phyloP scores from a whole-genome alignment of 192 early-diverging fungal genomes.

The Backusella westeae region DNA sequence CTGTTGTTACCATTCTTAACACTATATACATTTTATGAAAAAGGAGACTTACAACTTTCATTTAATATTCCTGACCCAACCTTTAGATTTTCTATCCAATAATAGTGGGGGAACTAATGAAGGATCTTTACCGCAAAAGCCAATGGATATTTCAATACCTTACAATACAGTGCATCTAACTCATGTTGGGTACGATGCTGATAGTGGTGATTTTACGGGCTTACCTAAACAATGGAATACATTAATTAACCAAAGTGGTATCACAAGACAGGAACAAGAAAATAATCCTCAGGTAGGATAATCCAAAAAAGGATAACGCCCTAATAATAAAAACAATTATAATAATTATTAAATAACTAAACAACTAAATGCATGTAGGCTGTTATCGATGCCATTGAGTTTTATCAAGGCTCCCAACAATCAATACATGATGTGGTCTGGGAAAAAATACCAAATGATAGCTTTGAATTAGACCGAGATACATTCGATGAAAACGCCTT shows the following conservation, averaged over 20 bases:
- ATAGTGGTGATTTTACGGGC: slow-evolving; percentile 92
- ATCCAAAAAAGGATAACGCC: background rate
- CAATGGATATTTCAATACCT: slow-evolving; percentile 82
- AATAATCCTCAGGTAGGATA: slow-evolving; percentile 72
- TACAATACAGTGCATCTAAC: slow-evolving; percentile 96
- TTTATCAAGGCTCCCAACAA: slow-evolving; percentile 62
- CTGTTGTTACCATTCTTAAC: background rate
- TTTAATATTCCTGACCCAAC: background rate
- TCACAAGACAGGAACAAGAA: slow-evolving; percentile 89
- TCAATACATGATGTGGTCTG: slow-evolving; percentile 21
- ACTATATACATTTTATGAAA: background rate
- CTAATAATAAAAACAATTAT: background rate
- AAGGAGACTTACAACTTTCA: background rate
- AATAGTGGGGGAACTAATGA: background rate
- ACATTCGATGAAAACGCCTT: background rate
- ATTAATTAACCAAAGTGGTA: slow-evolving; percentile 87
- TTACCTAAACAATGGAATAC: slow-evolving; percentile 90
- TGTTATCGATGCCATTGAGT: slow-evolving; percentile 77
- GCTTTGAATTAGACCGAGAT: background rate
- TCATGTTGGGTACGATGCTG: slow-evolving; percentile 94
- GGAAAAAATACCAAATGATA: slow-evolving; percentile 31
- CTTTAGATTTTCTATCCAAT: slow-evolving; percentile 19
- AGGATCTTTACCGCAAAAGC: slow-evolving; percentile 34
- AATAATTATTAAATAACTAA: background rate
- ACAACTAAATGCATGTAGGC: slow-evolving; percentile 42